A percentile compares a stretch with the other conserved stretches of the same genome.
These are phyloP conservation scores for Dinochytrium kinnereticum DNA, from an alignment of 371 early-diverging fungal species.

Conservation along the genomic window DNA sequence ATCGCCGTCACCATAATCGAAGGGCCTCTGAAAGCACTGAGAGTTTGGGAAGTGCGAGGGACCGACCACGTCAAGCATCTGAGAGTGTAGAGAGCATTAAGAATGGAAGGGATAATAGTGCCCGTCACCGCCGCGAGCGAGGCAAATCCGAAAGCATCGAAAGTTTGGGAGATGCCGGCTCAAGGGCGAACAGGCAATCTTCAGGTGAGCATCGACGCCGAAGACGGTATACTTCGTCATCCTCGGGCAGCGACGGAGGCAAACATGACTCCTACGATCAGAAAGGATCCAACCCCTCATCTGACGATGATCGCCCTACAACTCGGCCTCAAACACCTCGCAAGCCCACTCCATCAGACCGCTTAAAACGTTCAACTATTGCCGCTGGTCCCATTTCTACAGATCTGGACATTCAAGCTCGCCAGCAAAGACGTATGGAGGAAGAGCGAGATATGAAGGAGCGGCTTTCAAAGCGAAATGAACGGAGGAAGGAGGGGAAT, in stretches of 20 bases:
- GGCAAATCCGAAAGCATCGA: no score
- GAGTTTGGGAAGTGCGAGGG: neutral
- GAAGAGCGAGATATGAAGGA: neutral
- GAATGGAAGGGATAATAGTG: no score
- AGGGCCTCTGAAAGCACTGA: neutral
- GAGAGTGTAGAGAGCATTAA: neutral
- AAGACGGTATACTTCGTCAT: no score
- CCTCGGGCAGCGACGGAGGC: no score
- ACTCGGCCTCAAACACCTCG: no score
- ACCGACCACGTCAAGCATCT: neutral
- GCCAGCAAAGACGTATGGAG: neutral
- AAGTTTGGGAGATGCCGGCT: no score
- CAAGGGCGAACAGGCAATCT: no score
- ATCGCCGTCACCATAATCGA: neutral
- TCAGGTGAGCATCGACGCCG: no score
- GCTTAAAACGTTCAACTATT: conserved; percentile 6
- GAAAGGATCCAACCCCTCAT: no score
- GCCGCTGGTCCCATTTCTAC: conserved; percentile 7
- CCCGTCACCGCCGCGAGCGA: no score
- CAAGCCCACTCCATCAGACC: neutral
- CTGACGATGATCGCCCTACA: no score
- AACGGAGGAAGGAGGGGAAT: neutral
- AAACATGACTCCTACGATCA: no score
- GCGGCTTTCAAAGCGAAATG: neutral
- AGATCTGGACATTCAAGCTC: neutral